Evolutionary conservation across 2,329 filamentous ascomycete species (phyloP), one percentile per base, ranked within the genome.

Genomic region (Chaetomiaceae sp.): DNA sequence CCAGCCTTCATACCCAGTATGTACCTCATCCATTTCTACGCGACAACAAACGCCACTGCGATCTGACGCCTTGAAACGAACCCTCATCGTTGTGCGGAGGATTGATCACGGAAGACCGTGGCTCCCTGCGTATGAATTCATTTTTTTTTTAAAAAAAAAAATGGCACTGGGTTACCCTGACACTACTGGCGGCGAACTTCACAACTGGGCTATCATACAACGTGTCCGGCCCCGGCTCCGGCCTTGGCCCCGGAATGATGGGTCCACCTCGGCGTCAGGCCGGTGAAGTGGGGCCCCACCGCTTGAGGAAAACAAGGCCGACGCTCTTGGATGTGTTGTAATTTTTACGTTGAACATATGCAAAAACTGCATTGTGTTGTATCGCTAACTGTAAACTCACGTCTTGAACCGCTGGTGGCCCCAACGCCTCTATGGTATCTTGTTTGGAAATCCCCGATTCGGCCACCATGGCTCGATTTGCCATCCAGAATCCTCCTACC

Each of bases 371-470:
- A 20, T n/a, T 29, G 9, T 9, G 18, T 4, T 30, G 33, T 30
- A 20, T 38, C 34, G 34, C 36, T 41, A 9, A 20, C 3, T 33
- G 20, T 23, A 11, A 41, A 37, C 44, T 14, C 46, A 42, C 37
- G n/a, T 29, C 14, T 29, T n/a, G 23, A 34, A 21, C 21, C 37
- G 14, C 23, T 32, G 23, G 14, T 30, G 20, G 23, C 5, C n/a
- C 21, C 32, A 38, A 33, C 33, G 30, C 25, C 27, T 48, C 45
- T 48, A 53, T 53, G 51, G 51, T 53, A 49, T 53, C 51, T 48
- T 11, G 47, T 18, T 18, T 14, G 23, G 21, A 32, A 51, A 42
- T 29, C n/a, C 43, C 43, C 23, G 29, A 16, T 8, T 21, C 20
- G 29, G 30, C 27, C 9, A 27, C 29, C 14, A n/a, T 30, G 23